Conservation (phyloP, 2,329 filamentous ascomycete species). For the Penicillium concentricum region DNA sequence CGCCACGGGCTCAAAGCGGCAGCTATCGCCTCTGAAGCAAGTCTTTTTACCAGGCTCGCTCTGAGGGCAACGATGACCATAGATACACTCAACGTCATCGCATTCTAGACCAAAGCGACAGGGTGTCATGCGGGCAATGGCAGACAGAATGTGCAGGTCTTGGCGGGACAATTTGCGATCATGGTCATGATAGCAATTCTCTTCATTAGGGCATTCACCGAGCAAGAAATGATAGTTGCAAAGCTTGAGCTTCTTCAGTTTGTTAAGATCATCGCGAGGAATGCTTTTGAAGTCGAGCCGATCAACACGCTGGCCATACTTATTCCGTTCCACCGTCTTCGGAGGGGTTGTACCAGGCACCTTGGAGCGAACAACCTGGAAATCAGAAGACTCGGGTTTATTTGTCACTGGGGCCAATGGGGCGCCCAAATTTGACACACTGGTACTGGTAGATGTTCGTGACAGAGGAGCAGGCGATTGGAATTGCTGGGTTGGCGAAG, state of each 20-base stretch:
- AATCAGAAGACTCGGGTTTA: slow-evolving; percentile 36
- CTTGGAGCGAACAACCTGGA: slow-evolving; percentile 41
- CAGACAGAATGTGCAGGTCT: slow-evolving; percentile 55
- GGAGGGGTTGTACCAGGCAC: slow-evolving; percentile 29
- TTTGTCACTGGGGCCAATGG: slow-evolving; percentile 37
- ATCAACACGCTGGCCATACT: slow-evolving; percentile 60
- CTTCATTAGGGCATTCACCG: slow-evolving; percentile 55
- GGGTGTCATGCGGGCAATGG: slow-evolving; percentile 63
- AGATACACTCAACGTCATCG: slow-evolving; percentile 61
- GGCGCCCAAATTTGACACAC: slow-evolving; percentile 35
- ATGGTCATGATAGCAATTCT: slow-evolving; percentile 56
- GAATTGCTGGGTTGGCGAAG: slow-evolving; percentile 37
- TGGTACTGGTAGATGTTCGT: slow-evolving; percentile 42
- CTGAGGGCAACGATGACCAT: slow-evolving; percentile 62
- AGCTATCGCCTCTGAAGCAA: slow-evolving; percentile 59
- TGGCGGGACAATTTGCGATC: slow-evolving; percentile 53
- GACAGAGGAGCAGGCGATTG: slow-evolving; percentile 29
- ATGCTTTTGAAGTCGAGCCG: slow-evolving; percentile 51
- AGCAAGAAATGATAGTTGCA: slow-evolving; percentile 63
- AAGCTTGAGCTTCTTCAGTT: slow-evolving; percentile 61
- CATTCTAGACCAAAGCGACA: slow-evolving; percentile 59
- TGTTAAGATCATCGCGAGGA: slow-evolving; percentile 56
- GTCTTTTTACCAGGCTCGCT: slow-evolving; percentile 51
- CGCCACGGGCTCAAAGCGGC: slow-evolving; percentile 57
- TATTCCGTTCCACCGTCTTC: slow-evolving; percentile 54